Evolutionary conservation across 2,329 filamentous ascomycete species (phyloP), one percentile per base, ranked within the genome.

Genomic region (Claviceps sp.): DNA sequence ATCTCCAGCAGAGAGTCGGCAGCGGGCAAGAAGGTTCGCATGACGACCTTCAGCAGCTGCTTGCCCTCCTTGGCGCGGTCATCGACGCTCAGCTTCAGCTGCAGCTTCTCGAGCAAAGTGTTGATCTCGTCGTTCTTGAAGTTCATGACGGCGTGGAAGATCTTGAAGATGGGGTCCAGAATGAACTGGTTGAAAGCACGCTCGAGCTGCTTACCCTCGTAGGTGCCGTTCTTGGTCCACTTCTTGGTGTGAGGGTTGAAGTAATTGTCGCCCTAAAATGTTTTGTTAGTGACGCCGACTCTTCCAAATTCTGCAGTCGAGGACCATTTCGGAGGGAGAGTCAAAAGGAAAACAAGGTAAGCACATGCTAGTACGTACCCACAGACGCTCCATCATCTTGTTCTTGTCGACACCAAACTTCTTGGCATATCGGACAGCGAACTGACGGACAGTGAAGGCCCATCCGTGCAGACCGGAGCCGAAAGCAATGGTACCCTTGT

Each of bases 331-430:
- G 3, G 29, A 34, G 9, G 9, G 9, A 34, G 29, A 34, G 11
- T 23, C 20, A n/a, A 6, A 22, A 43, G 11, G 7, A 44, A 29
- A 29, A 17, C 16, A 29, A 1, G 3, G 2, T 9, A 7, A 11
- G 36, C 4, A 47, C 23, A 7, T 7, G 13, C 16, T 9, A 47
- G 11, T 22, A 51, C 82, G 72, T 75, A 88, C 84, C 93, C 93
- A 98, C 63, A 98, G 88, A 85, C 93, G 89, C 80, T 96, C 88
- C 87, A 97, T 95, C 93, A 98, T 96, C 88, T 97, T 97, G 79
- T 84, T 86, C 75, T 90, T 90, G 84, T 98, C 91, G 65, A 98
- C 93, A 86, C 93, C 93, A 67, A 98, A 98, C 79, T 98, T 98
- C 89, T 97, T 97, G 76, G 91, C 86, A 74, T 98, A 98, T 67